Base-by-base conservation (phyloP, 1,139 yeast genomes). In the Taphrina pruni region DNA sequence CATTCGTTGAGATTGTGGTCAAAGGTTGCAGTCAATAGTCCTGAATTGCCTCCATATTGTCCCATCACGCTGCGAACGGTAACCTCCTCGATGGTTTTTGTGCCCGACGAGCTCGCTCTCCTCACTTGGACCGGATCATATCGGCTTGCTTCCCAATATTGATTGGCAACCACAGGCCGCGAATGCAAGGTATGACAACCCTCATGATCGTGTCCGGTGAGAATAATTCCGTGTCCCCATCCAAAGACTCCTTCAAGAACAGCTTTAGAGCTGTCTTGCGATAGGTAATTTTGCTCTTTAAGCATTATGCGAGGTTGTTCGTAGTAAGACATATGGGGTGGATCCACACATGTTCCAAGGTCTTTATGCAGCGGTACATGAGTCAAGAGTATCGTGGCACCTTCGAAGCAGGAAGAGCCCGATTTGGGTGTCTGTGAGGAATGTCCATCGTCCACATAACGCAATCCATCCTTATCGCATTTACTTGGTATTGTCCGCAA, bases 51-150 rank as follows among this genome's bases (percentile, higher is more conserved):
- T 69, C 88, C 89, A 75, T 82, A 94, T 76, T 93, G 97, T 12
- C 98, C 99, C 99, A 94, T 94, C 88, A 93, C 89, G 46, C 97
- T 86, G 70, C 92, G 82, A 12, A 94, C 97, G 0, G 96, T 95
- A 65, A 90, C 81, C 78, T 94, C 99, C 67, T 88, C 82, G 12
- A 93, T 80, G 35, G 83, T 80, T 32, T 78, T 65, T n/a, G 51
- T 46, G 51, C 41, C 38, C 26, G 36, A n/a, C 5, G 38, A 12
- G 32, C 17, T 52, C 7, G 38, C 20, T 14, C 6, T 6, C 36
- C n/a, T 41, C 26, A 64, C 17, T 2, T 17, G 36, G 11, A 41
- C 36, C 12, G n/a, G 20, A 5, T 17, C 35, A 36, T 21, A 64
- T 6, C 17, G 17, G 14, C 45, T 11, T 12, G 61, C 48, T 9